These are phyloP conservation scores for Zygoascus sp. DNA, from an alignment of 1,139 yeast genomes.

Conservation along the genomic window DNA sequence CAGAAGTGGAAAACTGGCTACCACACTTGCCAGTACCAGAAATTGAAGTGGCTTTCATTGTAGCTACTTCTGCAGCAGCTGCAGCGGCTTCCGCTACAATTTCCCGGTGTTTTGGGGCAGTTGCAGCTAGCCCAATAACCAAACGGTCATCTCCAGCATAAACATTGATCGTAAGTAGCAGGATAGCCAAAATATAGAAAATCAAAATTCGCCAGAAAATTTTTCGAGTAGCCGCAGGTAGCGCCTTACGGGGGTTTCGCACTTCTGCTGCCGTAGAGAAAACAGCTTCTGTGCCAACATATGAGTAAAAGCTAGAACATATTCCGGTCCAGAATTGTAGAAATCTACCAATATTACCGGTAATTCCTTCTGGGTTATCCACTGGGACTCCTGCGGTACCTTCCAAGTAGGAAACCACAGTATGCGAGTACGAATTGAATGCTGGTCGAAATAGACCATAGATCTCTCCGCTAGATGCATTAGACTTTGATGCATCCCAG, in stretches of 20 bases:
- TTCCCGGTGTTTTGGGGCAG: background rate
- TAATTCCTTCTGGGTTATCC: constrained; percentile 43
- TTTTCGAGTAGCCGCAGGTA: constrained; percentile 72
- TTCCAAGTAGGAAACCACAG: background rate
- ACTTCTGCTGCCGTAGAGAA: constrained; percentile 87
- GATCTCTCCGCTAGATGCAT: constrained; percentile 45
- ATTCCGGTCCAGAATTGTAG: constrained; percentile 61
- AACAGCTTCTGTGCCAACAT: constrained; percentile 77
- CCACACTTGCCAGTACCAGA: background rate
- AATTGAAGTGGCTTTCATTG: background rate
- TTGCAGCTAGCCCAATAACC: background rate
- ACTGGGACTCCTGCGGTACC: constrained; percentile 41
- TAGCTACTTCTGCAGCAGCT: background rate
- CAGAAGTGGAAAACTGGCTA: background rate
- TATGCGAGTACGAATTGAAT: constrained; percentile 1
- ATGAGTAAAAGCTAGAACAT: constrained; percentile 64
- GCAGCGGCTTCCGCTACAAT: background rate
- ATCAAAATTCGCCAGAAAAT: constrained; percentile 69
- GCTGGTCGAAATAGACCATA: constrained; percentile 65
- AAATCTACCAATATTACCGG: constrained; percentile 61
- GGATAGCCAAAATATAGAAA: constrained; percentile 65
- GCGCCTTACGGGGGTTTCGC: constrained; percentile 68
- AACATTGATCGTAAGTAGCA: constrained; percentile 64
- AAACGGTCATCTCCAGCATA: constrained; percentile 74
- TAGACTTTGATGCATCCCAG: constrained; percentile 56